Base-by-base conservation (phyloP, 768 basidiomycete species). In the Mycena latifolia region DNA sequence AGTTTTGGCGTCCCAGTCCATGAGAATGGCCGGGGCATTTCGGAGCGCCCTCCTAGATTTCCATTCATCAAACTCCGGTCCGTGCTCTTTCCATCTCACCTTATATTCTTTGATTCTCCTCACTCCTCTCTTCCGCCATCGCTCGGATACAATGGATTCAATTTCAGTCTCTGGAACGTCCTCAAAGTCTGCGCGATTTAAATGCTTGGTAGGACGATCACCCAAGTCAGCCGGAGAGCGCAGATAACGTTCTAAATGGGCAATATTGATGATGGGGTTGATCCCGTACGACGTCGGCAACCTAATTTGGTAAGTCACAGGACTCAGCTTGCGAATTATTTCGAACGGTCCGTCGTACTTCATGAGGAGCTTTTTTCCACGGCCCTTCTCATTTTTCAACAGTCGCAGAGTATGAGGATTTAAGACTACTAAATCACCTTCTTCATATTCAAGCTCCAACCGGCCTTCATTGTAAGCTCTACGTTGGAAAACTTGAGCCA, bases 301-400 rank as follows among this genome's bases (percentile, higher is more conserved):
- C 17, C 66, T 20, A 10, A 74, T 22, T 15, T 63, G 69, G 14
- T 39, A 39, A 39, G 37, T 39, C 74, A n/a, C n/a, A n/a, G n/a
- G n/a, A n/a, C n/a, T n/a, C n/a, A n/a, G n/a, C n/a, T n/a, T n/a
- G n/a, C n/a, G n/a, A n/a, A n/a, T n/a, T n/a, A n/a, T n/a, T n/a
- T n/a, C n/a, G n/a, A n/a, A n/a, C n/a, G n/a, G n/a, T 1, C 76
- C 72, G 53, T 64, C 27, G 20, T 45, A 46, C 22, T 63, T 64
- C 69, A 58, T 73, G 28, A 53, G 67, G 46, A 61, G 64, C n/a
- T 69, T 78, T 60, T 48, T 62, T 33, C 74, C 75, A 56, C 62
- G 66, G 41, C 72, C 69, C 57, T 72, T 68, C 33, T 65, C 63
- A 3, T 43, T 12, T 11, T 66, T 63, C 2, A 70, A 15, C 12